Evolutionary conservation across 768 basidiomycete species (phyloP).

Genomic region (Calocybe indica): DNA sequence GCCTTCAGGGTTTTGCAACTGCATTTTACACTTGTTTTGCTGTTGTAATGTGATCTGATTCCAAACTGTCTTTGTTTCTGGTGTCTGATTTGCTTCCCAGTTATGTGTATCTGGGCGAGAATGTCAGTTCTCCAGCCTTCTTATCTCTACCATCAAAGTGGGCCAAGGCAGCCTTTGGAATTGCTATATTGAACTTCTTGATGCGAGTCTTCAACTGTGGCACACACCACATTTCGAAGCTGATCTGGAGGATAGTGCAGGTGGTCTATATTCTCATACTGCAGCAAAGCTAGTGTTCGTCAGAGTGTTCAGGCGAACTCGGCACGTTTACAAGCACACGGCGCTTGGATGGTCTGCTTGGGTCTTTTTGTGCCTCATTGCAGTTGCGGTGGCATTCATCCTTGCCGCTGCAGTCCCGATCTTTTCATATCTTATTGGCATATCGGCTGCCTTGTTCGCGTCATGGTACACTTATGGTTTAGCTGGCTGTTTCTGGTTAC

Average conservation of each 20-base stretch:
- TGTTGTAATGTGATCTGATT: constrained; percentile 22
- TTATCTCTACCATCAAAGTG: constrained; percentile 42
- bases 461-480: constrained; percentile 56
- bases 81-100: constrained; percentile 8
- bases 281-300: constrained; percentile 50
- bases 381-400: constrained; percentile 36
- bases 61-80: neutral
- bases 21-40: constrained; percentile 43
- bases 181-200: constrained; percentile 46
- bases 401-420: constrained; percentile 48
- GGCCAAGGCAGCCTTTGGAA: constrained; percentile 43
- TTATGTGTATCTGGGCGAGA: constrained; percentile 43
- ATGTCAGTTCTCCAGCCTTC: constrained; percentile 38
- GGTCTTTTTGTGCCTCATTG: constrained; percentile 34
- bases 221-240: neutral
- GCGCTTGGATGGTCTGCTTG: constrained; percentile 43
- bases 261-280: constrained; percentile 42
- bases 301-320: constrained; percentile 40
- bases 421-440: constrained; percentile 48
- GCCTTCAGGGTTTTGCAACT: constrained; percentile 47
- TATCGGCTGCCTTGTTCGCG: constrained; percentile 48
- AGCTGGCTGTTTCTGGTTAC: constrained; percentile 49
- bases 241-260: constrained; percentile 22
- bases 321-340: constrained; percentile 46
- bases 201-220: constrained; percentile 24